Evolutionary conservation across 169 alveolate species (phyloP), one percentile per base, ranked within the genome.

Genomic region (Plasmodium malariae): DNA sequence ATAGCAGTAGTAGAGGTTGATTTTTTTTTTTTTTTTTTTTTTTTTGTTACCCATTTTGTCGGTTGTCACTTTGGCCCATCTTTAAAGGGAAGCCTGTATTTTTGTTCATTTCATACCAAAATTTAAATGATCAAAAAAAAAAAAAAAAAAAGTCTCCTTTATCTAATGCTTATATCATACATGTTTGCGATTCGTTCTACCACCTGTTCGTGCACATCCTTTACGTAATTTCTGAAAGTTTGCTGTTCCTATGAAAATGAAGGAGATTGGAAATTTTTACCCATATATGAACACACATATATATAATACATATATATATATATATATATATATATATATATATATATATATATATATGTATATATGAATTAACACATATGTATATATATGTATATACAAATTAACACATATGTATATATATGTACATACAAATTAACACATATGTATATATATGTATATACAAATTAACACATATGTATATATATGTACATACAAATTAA

Each of bases 231-330:
- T 83, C 30, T 83, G 32, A 83, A 83, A 28, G 59, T 36, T 0
- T 83, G 60, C 45, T 83, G 91, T 34, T 83, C 85, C 91, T 83
- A 59, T 19, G 17, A 51, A 62, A 45, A 67, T n/a, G 36, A 28
- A 54, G 26, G 40, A 37, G 55, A 63, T 57, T 12, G 19, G 28
- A 21, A 57, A 57, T 12, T 34, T 59, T 59, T 59, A 7, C 12
- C 7, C 21, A 17, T 55, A 17, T 55, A 4, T 55, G 30, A 1
- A 21, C 26, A 14, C 26, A 59, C 26, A 21, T 49, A 49, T 49
- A 49, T 21, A 49, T 49, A 49, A 49, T 49, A n/a, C 19, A n/a
- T 49, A n/a, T 7, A 21, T n/a, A n/a, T n/a, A 49, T n/a, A 49
- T 49, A 7, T 49, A 49, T 49, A 49, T 49, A 49, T 21, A 49